These are phyloP conservation scores for Rhynchospora breviuscula DNA, from an alignment of 176 grass and related monocot genomes.

Conservation along the genomic window DNA sequence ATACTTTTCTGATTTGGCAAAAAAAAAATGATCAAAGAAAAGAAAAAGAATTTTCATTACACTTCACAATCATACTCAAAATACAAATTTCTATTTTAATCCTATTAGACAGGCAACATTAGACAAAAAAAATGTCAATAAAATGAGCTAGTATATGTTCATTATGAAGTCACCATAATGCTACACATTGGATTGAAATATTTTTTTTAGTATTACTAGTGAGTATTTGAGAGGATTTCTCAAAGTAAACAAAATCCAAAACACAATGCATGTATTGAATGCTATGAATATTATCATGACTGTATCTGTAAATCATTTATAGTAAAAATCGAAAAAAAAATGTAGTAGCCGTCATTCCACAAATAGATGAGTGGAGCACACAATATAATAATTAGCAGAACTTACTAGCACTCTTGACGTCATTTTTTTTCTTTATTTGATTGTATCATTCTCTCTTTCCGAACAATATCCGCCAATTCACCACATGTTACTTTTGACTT, in stretches of 20 bases:
- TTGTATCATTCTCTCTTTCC: constrained; percentile 1
- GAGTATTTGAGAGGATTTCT: neutral
- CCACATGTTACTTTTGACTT: constrained; percentile 16
- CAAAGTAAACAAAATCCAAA: neutral
- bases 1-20: no score
- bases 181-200: no score
- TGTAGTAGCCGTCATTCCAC: neutral
- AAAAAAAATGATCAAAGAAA: no score
- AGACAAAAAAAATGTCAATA: no score
- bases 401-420: neutral
- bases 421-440: neutral
- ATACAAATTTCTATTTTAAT: no score
- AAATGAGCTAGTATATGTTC: no score
- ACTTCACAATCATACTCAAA: no score
- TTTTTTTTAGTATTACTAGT: neutral
- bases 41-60: no score
- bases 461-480: constrained; percentile 4
- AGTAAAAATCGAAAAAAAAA: neutral
- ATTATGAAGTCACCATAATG: no score
- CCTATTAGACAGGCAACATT: no score
- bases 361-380: constrained; percentile 11
- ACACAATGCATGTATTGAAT: neutral
- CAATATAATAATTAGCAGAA: neutral
- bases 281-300: neutral
- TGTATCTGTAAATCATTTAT: neutral